Evolutionary conservation across 257 asterid species (phyloP).

Genomic region (Jacaranda copaia): DNA sequence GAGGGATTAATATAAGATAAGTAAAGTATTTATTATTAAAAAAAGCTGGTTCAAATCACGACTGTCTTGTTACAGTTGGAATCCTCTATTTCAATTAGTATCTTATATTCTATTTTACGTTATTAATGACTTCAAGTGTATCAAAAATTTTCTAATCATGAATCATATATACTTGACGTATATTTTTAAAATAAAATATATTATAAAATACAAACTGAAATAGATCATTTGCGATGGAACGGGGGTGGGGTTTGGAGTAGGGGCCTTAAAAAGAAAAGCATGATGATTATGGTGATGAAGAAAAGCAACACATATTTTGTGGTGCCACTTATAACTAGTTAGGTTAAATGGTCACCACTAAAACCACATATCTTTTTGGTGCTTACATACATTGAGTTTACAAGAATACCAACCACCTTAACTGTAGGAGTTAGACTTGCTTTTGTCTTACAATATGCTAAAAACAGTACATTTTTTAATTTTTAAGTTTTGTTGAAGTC

Average conservation of each 20-base stretch:
- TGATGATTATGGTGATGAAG: constrained; percentile 31
- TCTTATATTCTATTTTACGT: too few species aligned
- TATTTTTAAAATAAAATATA: too few species aligned
- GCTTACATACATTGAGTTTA: constrained; percentile 31
- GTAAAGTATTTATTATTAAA: background rate
- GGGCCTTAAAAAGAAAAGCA: constrained; percentile 5
- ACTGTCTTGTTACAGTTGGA: background rate
- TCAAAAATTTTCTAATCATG: too few species aligned
- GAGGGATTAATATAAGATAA: too few species aligned
- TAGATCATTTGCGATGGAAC: background rate
- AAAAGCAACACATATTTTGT: constrained; percentile 26
- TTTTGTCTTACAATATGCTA: background rate
- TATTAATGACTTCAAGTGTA: too few species aligned
- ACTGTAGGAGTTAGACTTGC: background rate
- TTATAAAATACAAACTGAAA: background rate
- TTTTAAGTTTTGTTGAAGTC: constrained; percentile 4
- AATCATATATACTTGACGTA: too few species aligned
- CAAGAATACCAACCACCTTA: constrained; percentile 30
- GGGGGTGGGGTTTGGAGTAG: background rate
- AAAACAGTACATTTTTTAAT: background rate
- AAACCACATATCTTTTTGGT: constrained; percentile 23
- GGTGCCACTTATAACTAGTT: constrained; percentile 39
- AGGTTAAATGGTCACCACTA: constrained; percentile 40
- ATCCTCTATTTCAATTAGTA: too few species aligned
- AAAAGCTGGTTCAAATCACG: background rate